Percentiles rank a stretch among this genome's conserved stretches.
Evolutionary conservation across 1,284 basidiomycete species (phyloP).

Genomic region (Polyporus tsugae): DNA sequence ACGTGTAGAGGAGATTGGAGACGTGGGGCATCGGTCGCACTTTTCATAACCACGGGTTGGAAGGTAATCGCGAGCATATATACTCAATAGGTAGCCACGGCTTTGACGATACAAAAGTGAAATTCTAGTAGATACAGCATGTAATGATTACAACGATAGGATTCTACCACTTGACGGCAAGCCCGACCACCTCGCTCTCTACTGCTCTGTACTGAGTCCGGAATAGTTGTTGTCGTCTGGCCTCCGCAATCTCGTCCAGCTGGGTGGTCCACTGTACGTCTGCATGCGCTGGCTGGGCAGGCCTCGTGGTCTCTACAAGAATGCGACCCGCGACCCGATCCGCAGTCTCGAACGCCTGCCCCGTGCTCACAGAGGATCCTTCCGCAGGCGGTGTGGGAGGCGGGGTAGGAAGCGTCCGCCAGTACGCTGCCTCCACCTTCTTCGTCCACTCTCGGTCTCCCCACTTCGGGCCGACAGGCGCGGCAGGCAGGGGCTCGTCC

Average conservation of each 20-base stretch:
- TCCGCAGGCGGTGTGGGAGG: conserved; percentile 47
- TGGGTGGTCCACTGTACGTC: conserved; percentile 41
- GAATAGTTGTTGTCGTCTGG: conserved; percentile 59
- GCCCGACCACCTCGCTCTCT: conserved; percentile 77
- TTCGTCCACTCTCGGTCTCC: conserved; percentile 82
- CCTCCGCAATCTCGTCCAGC: conserved; percentile 52
- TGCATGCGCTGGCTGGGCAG: background rate
- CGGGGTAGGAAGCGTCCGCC: conserved; percentile 64
- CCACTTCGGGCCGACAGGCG: conserved; percentile 60
- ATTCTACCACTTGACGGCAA: conserved; percentile 45
- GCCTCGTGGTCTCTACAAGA: conserved; percentile 22
- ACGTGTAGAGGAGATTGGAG: background rate
- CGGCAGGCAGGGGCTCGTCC: conserved; percentile 39
- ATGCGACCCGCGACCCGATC: conserved; percentile 25
- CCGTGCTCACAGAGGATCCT: conserved; percentile 3
- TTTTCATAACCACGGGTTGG: background rate
- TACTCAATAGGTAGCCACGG: background rate
- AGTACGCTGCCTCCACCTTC: conserved; percentile 82
- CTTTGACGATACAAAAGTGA: background rate
- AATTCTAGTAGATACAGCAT: conserved; percentile 8
- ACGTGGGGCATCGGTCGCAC: background rate
- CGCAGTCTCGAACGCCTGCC: conserved; percentile 18
- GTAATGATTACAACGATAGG: background rate
- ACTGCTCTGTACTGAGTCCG: conserved; percentile 89
- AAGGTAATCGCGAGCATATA: background rate